Percentiles rank a stretch among this genome's conserved stretches.
Evolutionary conservation across 2,329 filamentous ascomycete species (phyloP).

Genomic region (Xylariaceae sp.): DNA sequence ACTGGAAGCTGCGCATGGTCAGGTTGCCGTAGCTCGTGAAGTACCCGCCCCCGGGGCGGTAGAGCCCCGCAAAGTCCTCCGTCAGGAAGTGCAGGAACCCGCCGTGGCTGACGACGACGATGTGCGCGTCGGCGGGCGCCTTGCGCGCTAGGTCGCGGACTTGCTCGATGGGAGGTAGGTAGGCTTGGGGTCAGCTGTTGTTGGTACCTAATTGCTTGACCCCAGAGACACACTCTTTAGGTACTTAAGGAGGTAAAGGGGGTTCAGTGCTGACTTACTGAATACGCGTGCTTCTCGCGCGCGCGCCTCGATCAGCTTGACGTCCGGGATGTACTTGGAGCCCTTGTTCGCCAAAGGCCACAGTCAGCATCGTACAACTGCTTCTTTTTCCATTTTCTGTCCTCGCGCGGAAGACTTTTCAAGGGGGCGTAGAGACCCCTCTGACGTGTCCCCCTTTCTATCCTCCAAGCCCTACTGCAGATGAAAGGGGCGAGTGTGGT

Average conservation of each 20-base stretch:
- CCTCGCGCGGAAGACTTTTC: too few relatives aligned
- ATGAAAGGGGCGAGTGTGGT: too few relatives aligned
- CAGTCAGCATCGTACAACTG: too few relatives aligned
- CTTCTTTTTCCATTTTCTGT: too few relatives aligned
- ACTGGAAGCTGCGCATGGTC: constrained; percentile 61
- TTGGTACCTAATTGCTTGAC: too few relatives aligned
- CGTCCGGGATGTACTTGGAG: constrained; percentile 35
- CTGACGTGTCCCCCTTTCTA: too few relatives aligned
- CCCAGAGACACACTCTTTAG: too few relatives aligned
- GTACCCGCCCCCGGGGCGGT: constrained; percentile 16
- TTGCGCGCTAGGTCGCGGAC: constrained; percentile 38
- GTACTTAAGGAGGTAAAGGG: too few relatives aligned
- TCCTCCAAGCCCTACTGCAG: too few relatives aligned
- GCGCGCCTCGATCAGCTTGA: constrained; percentile 48
- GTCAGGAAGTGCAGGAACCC: constrained; percentile 78
- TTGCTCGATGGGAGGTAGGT: constrained; percentile 32
- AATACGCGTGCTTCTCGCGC: constrained; percentile 46
- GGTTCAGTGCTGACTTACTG: too few relatives aligned
- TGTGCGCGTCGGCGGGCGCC: constrained; percentile 45
- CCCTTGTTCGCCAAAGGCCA: too few relatives aligned
- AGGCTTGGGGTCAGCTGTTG: neutral
- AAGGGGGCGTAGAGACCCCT: too few relatives aligned
- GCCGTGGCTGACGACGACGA: constrained; percentile 72
- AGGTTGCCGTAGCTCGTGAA: constrained; percentile 63
- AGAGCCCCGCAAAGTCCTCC: constrained; percentile 63